These are phyloP conservation scores for Populus tomentosa DNA, from an alignment of 441 rosid species.

Conservation along the genomic window DNA sequence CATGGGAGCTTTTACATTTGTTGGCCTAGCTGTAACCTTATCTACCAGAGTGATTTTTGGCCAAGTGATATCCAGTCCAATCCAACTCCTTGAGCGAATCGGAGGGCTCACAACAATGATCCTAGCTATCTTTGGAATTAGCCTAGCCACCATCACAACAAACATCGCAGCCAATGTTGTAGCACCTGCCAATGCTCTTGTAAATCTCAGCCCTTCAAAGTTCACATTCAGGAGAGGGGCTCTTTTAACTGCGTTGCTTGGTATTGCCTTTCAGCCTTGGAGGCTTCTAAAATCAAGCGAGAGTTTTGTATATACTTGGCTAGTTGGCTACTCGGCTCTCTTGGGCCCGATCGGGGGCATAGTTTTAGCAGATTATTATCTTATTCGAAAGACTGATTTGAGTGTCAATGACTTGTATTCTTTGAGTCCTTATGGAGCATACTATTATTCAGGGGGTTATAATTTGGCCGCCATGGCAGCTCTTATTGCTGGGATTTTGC, in stretches of 20 bases:
- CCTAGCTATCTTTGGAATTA: slow-evolving; percentile 66
- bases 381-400: slow-evolving; percentile 41
- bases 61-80: slow-evolving; percentile 70
- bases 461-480: slow-evolving; percentile 59
- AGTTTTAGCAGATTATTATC: slow-evolving; percentile 67
- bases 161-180: slow-evolving; percentile 90
- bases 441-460: slow-evolving; percentile 61
- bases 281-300: slow-evolving; percentile 77
- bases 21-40: slow-evolving; percentile 76
- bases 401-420: slow-evolving; percentile 56
- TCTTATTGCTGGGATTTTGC: slow-evolving; percentile 60
- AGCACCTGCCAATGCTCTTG: slow-evolving; percentile 86
- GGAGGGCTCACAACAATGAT: slow-evolving; percentile 61
- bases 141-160: slow-evolving; percentile 76
- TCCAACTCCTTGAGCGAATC: slow-evolving; percentile 62
- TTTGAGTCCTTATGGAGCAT: slow-evolving; percentile 50
- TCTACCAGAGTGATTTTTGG: slow-evolving; percentile 80
- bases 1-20: slow-evolving; percentile 87
- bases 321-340: slow-evolving; percentile 85
- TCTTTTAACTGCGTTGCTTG: slow-evolving; percentile 63
- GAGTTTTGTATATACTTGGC: slow-evolving; percentile 93
- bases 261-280: slow-evolving; percentile 88
- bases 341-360: slow-evolving; percentile 86
- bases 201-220: slow-evolving; percentile 68
- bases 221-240: slow-evolving; percentile 83